A percentile compares a stretch with the other conserved stretches of the same genome.
phyloP scores from a whole-genome alignment of 331 rosid genomes.

The Acacia pycnantha region DNA sequence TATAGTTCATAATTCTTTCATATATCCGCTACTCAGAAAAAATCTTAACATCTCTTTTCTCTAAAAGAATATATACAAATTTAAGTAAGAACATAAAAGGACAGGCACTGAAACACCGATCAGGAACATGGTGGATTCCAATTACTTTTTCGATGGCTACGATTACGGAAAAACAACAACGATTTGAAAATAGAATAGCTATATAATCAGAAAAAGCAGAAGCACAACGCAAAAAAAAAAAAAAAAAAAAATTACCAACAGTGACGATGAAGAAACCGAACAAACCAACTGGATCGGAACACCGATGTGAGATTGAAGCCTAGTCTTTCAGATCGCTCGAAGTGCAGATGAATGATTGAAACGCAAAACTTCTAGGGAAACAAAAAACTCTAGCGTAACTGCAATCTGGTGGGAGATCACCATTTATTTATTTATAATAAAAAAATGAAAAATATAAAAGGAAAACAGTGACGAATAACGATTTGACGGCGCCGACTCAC shows the following conservation, averaged over 20 bases:
- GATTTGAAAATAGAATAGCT: neutral
- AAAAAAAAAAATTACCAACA: neutral
- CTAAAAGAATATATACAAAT: neutral
- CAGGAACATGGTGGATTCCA: neutral
- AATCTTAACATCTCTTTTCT: neutral
- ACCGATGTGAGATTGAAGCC: constrained; percentile 16
- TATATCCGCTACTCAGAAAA: neutral
- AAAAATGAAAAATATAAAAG: neutral
- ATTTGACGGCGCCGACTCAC: neutral
- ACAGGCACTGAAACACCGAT: constrained; percentile 1
- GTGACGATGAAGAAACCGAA: constrained; percentile 3
- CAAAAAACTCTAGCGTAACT: neutral
- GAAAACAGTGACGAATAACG: neutral
- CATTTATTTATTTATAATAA: neutral
- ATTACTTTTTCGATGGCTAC: neutral
- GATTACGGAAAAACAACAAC: neutral
- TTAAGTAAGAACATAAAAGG: neutral
- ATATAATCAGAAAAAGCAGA: neutral
- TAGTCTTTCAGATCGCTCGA: constrained; percentile 21
- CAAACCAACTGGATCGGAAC: constrained; percentile 28
- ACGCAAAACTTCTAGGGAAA: neutral
- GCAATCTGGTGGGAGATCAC: neutral
- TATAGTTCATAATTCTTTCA: neutral
- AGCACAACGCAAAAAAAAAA: neutral
- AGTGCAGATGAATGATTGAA: constrained; percentile 21